These are phyloP conservation scores for Plasmodium coatneyi DNA, from an alignment of 169 alveolate species.

Conservation along the genomic window DNA sequence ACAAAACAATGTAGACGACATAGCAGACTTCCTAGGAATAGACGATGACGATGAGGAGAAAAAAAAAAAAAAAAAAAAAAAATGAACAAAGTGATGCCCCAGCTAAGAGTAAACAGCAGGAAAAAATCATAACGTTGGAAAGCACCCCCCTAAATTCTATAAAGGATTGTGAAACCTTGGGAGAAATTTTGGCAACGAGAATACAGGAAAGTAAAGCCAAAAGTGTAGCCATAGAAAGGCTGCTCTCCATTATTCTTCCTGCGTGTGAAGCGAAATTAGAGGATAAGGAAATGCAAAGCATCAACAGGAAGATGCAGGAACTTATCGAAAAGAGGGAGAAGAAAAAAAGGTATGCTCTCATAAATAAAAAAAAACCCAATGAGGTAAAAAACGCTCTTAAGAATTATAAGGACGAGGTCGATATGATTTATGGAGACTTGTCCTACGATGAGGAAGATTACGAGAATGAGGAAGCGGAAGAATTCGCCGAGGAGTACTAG, in stretches of 20 bases:
- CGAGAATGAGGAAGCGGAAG: constrained; percentile 49
- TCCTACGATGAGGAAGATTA: constrained; percentile 77
- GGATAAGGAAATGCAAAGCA: constrained; percentile 23
- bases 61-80: constrained; percentile 16
- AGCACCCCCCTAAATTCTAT: constrained; percentile 48
- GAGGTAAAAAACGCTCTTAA: constrained; percentile 76
- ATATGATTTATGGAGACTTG: constrained; percentile 84
- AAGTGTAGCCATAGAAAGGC: constrained; percentile 66
- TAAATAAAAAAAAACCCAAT: constrained; percentile 67
- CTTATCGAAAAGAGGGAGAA: constrained; percentile 40
- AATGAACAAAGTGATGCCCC: constrained; percentile 10
- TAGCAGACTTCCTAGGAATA: constrained; percentile 60
- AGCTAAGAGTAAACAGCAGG: constrained; percentile 18
- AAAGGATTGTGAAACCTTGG: constrained; percentile 59
- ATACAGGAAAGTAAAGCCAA: constrained; percentile 47
- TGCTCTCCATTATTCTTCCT: constrained; percentile 31
- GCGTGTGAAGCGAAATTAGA: constrained; percentile 46
- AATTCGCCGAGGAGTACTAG: constrained; percentile 20
- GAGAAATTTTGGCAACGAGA: constrained; percentile 51
- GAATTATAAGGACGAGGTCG: constrained; percentile 85
- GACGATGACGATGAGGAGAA: constrained; percentile 1
- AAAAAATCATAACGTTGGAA: constrained; percentile 48
- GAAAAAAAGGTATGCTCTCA: constrained; percentile 40
- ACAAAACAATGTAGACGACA: constrained; percentile 51
- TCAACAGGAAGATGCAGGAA: constrained; percentile 37